Percentiles rank a stretch among this genome's conserved stretches.
Conservation (phyloP, 2,329 filamentous ascomycete species). For the Verticillium nubilum region DNA sequence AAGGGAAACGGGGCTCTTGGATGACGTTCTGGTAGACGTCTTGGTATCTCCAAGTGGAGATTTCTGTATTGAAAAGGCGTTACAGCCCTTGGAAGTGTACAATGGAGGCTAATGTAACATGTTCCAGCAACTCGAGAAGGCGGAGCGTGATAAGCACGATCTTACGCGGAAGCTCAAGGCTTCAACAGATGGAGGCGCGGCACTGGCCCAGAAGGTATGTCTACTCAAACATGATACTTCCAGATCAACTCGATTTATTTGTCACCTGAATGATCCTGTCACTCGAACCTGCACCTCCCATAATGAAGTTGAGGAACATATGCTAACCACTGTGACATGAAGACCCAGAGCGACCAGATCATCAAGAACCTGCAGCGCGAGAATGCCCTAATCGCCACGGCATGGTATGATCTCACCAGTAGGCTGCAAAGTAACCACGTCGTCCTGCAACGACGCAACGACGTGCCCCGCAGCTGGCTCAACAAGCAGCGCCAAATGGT, state of each 20-base stretch:
- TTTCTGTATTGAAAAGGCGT: not conserved
- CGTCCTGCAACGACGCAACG: conserved; percentile 67
- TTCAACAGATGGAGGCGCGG: conserved; percentile 41
- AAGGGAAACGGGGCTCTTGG: not conserved
- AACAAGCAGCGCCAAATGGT: conserved; percentile 75
- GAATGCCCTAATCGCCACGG: conserved; percentile 72
- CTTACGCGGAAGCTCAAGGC: conserved; percentile 50
- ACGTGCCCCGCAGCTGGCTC: conserved; percentile 75
- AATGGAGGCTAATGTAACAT: conserved; percentile 12
- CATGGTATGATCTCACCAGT: conserved; percentile 78
- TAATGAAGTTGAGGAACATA: not conserved
- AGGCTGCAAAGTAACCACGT: conserved; percentile 80
- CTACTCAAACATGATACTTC: not conserved
- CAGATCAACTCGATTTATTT: too few relatives aligned
- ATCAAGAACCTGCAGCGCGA: conserved; percentile 71
- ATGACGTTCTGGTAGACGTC: not conserved
- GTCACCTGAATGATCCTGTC: too few relatives aligned
- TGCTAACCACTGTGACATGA: conserved; percentile 1
- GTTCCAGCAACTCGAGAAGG: conserved; percentile 51
- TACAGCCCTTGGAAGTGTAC: not conserved
- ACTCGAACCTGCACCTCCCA: not conserved
- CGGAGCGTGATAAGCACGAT: conserved; percentile 51
- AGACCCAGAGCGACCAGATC: conserved; percentile 47
- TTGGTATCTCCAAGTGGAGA: not conserved
- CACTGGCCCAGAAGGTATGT: conserved; percentile 49